Evolutionary conservation across 2,329 filamentous ascomycete genomes (phyloP).

Genomic region (Macroventuria anomochaeta): DNA sequence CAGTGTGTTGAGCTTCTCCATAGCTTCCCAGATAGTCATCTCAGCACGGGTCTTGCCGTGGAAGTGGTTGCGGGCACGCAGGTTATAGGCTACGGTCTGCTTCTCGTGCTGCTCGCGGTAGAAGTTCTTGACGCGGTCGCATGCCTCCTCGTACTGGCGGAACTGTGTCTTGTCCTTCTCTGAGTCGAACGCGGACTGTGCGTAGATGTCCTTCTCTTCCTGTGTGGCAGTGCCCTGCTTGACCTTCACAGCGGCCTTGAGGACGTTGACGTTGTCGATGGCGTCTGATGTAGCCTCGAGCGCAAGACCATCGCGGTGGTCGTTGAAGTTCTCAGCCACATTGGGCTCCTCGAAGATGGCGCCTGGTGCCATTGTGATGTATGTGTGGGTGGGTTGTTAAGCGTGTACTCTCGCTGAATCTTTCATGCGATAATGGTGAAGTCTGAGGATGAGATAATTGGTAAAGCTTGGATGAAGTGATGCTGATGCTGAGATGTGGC

Average conservation of each 20-base stretch:
- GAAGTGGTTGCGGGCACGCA: conserved; percentile 77
- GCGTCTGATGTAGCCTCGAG: conserved; percentile 65
- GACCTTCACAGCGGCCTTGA: conserved; percentile 61
- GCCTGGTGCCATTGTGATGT: conserved; percentile 54
- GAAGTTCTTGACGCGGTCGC: conserved; percentile 84
- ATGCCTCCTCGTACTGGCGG: conserved; percentile 82
- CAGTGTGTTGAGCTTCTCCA: conserved; percentile 89
- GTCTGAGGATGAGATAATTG: background rate
- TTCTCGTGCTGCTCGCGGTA: conserved; percentile 75
- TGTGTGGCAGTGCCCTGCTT: conserved; percentile 55
- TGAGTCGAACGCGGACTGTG: conserved; percentile 71
- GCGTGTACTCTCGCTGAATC: conserved; percentile 17
- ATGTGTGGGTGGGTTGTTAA: conserved; percentile 15
- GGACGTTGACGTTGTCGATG: conserved; percentile 66
- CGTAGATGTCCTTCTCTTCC: conserved; percentile 58
- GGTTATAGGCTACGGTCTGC: conserved; percentile 84
- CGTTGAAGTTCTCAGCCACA: conserved; percentile 53
- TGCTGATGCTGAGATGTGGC: conserved; percentile 4
- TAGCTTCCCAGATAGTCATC: conserved; percentile 90
- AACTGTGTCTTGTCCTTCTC: conserved; percentile 81
- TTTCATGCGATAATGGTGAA: conserved; percentile 5
- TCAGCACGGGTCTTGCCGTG: conserved; percentile 70
- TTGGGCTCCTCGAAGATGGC: conserved; percentile 53
- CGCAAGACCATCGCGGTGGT: conserved; percentile 62
- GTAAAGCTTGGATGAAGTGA: background rate